Evolutionary conservation across 2,329 filamentous ascomycete genomes (phyloP), one percentile per base, ranked within the genome.

Genomic region (Alternaria conjuncta): DNA sequence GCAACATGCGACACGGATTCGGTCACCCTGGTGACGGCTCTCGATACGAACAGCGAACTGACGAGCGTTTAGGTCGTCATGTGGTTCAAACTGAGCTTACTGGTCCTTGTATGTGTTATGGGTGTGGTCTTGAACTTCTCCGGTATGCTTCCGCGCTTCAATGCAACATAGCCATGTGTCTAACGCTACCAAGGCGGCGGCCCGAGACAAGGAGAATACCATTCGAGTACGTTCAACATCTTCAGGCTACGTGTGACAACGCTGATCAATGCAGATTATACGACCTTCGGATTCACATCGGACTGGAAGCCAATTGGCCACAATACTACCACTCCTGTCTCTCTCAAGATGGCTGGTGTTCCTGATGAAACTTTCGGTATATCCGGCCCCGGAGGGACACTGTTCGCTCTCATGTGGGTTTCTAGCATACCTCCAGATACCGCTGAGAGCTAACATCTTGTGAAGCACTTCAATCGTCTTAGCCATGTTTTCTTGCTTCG

Each of bases 401-500:
- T 78, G 3, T 72, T 78, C 36, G 70, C 73, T 18, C 72, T 78
- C 32, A 69, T 77, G 73, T 76, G 57, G 61, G 72, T 60, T 51
- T 10, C 28, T 20, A 11, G 13, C 1, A 6, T 18, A 30, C 2
- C n/a, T 10, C 25, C 28, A 18, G 15, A 32, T 12, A 43, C 3
- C 10, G 1, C 25, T 18, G n/a, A 41, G 0, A 25, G 44, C 53
- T 61, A 18, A 61, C 13, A 15, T 13, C 32, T 6, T 18, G 8
- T 32, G 4, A 54, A 77, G 75, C 60, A 78, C 75, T 11, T 71
- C 74, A 20, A 63, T 73, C 4, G 71, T 69, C 0, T 49, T 74
- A 7, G 73, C 75, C 13, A 78, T 78, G 68, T 78, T 78, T 53
- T 71, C 75, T 23, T 78, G 73, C 51, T 66, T 71, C 50, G 75